phyloP scores from a whole-genome alignment of 73 alveolate species.

The Paramecium sexaurelia region DNA sequence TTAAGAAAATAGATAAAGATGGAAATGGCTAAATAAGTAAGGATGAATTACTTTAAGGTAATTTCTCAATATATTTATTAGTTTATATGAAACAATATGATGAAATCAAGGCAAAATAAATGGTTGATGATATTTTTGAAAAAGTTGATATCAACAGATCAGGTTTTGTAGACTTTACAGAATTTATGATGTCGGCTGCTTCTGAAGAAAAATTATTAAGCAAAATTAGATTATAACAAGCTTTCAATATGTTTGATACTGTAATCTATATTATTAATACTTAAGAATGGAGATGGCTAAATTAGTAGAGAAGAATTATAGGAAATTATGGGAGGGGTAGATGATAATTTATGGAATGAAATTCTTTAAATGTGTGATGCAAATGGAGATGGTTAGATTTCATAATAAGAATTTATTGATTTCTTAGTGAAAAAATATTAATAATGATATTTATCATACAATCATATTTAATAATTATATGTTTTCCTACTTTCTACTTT shows the following conservation, averaged over 20 bases:
- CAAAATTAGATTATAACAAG: slow-evolving; percentile 9
- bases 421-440: slow-evolving; percentile 19
- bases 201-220: slow-evolving; percentile 29
- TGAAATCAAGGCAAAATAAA: slow-evolving; percentile 47
- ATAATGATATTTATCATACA: background rate
- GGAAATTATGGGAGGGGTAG: slow-evolving; percentile 54
- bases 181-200: slow-evolving; percentile 22
- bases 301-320: slow-evolving; percentile 25
- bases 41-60: slow-evolving; percentile 66
- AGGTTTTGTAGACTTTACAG: slow-evolving; percentile 64
- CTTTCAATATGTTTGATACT: slow-evolving; percentile 39
- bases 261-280: background rate
- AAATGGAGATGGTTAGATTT: slow-evolving; percentile 13
- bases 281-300: slow-evolving; percentile 41
- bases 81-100: background rate
- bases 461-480: background rate
- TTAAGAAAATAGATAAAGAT: slow-evolving; percentile 50
- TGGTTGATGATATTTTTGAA: slow-evolving; percentile 65
- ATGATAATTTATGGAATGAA: slow-evolving; percentile 47
- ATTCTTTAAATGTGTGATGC: slow-evolving; percentile 24
- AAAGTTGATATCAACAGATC: slow-evolving; percentile 56
- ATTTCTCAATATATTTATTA: background rate
- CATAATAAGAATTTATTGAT: slow-evolving; percentile 50
- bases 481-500: no score
- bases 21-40: slow-evolving; percentile 63